Evolutionary conservation across 2,329 filamentous ascomycete genomes (phyloP).

Genomic region (Fusarium subtropicale): DNA sequence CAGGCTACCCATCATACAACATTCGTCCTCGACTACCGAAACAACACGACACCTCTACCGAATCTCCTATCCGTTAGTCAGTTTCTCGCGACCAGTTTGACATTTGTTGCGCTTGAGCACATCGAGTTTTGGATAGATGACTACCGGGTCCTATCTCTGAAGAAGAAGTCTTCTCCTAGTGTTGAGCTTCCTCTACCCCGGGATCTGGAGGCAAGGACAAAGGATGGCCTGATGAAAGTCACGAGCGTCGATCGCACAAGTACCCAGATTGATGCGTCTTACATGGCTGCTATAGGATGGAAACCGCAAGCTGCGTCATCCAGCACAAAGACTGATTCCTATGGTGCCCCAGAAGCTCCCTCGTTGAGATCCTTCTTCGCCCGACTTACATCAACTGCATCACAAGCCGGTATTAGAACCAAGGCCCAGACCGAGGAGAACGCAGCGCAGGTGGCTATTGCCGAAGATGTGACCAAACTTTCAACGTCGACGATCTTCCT

Average conservation of each 20-base stretch:
- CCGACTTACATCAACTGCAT: constrained; percentile 71
- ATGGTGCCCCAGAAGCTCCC: constrained; percentile 62
- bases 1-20: constrained; percentile 79
- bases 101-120: constrained; percentile 88
- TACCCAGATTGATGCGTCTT: constrained; percentile 90
- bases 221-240: constrained; percentile 90
- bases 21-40: constrained; percentile 96
- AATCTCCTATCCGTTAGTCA: constrained; percentile 88
- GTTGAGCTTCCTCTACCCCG: constrained; percentile 77
- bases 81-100: constrained; percentile 93
- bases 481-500: constrained; percentile 87
- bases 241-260: constrained; percentile 83
- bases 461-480: constrained; percentile 76
- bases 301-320: constrained; percentile 66
- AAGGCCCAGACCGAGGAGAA: constrained; percentile 73
- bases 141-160: constrained; percentile 80
- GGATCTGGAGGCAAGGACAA: constrained; percentile 84
- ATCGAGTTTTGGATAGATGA: constrained; percentile 94
- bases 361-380: constrained; percentile 85
- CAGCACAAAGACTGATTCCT: constrained; percentile 60
- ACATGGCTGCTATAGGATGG: constrained; percentile 90
- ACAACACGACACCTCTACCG: constrained; percentile 85
- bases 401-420: constrained; percentile 62
- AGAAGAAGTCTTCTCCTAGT: constrained; percentile 87
- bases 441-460: constrained; percentile 69